These are phyloP conservation scores for Chaetomium tenue DNA, from an alignment of 495 filamentous ascomycete genomes.

Conservation along the genomic window DNA sequence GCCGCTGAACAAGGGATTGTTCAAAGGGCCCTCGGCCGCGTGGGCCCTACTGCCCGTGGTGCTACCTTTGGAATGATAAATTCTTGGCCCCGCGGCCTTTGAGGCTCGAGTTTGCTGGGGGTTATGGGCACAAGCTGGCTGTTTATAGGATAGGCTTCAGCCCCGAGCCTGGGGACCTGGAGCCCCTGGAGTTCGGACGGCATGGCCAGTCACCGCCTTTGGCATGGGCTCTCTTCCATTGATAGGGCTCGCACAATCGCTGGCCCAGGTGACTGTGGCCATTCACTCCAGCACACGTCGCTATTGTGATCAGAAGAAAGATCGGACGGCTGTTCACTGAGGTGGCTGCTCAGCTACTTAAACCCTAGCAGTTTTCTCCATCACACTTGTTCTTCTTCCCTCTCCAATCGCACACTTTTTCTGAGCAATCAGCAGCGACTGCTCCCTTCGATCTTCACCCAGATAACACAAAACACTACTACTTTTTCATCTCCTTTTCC, in stretches of 20 bases:
- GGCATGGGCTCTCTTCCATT: background rate
- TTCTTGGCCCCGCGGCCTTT: background rate
- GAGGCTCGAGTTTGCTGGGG: background rate
- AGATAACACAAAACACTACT: background rate
- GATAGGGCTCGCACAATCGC: background rate
- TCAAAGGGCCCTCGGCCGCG: background rate
- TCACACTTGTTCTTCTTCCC: background rate
- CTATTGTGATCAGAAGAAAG: background rate
- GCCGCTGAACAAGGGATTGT: background rate
- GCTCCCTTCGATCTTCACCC: background rate
- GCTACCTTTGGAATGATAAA: background rate
- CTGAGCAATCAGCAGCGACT: background rate
- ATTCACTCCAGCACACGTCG: background rate
- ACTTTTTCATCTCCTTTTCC: background rate
- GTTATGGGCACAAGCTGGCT: background rate
- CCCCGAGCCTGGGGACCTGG: background rate
- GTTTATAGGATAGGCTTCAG: background rate
- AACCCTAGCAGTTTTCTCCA: background rate
- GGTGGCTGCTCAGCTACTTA: background rate
- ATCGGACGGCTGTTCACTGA: background rate
- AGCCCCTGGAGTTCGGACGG: constrained; percentile 3
- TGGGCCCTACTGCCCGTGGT: background rate
- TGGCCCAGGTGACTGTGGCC: background rate
- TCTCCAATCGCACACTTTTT: background rate
- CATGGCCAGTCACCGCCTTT: background rate